Base-by-base conservation (phyloP, 202 grass and related monocot species). In the Dendrocalamus latiflorus region DNA sequence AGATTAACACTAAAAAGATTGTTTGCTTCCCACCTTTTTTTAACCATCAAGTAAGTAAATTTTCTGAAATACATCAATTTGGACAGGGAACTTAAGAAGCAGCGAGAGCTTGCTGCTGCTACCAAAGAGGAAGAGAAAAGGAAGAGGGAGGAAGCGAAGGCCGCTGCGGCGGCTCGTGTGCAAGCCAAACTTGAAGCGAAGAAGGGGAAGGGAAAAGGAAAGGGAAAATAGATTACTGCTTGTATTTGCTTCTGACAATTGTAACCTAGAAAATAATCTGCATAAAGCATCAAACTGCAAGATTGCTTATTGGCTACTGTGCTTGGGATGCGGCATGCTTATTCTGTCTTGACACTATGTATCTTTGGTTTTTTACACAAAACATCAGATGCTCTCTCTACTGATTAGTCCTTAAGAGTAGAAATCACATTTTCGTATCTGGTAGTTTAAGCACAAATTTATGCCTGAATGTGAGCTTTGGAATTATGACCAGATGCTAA, bases 141-240 rank as follows among this genome's bases (percentile, higher is more conserved):
- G 85, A 98, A 92, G 86, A 90, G 95, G 79, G 95, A 93, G 77
- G 95, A 98, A 74, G 95, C 95, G 16, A 98, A 95, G 73, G 93
- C 95, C 1, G 81, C 93, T 0, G 93, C 95, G 1, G 93, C 93
- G 0, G 95, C 95, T 34, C 87, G 93, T 18, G 66, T 98, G 48
- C 95, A 98, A 87, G 93, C 95, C 84, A 98, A 98, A 83, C 83
- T 98, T 60, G 95, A 95, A 30, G 87, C 95, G 0, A 98, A 98
- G 91, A 93, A 98, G 65, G 85, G 93, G n/a, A 94, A 98, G 69
- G 93, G 95, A 5, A 98, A 95, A 78, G 87, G 82, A 33, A 98
- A 95, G 85, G 91, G 81, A 6, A 95, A 93, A 84, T 92, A 88
- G 68, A 68, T 81, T 5, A 30, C 2, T n/a, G 65, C 30, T 78